Base-by-base conservation (phyloP, 768 basidiomycete genomes). In the Crucibulum laeve region DNA sequence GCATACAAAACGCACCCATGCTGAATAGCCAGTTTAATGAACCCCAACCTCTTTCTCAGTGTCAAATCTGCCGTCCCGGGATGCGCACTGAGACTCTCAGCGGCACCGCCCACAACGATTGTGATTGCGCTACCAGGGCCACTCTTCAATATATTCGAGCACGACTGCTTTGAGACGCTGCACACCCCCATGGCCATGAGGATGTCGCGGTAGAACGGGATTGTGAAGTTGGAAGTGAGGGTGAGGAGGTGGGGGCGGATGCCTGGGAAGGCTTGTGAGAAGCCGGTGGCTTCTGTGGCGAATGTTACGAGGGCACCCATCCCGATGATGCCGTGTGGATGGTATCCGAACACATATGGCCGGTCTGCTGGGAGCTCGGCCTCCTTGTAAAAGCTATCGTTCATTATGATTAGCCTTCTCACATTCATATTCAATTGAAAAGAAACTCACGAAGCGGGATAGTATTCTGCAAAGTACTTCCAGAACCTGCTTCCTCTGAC, bases 291-390 rank as follows among this genome's bases (percentile, higher is more conserved):
- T 71, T 98, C 95, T 17, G 93, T 94, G 2, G 83, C 95, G 53
- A 99, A 98, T n/a, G 92, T 97, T 7, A 89, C 89, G 32, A 96
- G 70, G 3, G 93, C 91, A 32, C 93, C 93, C 93, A 96, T 97
- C 54, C 95, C 94, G 60, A 99, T 97, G 52, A 99, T 97, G 30
- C 93, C 96, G 64, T 99, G 96, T 14, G 96, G 96, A 63, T 99
- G 96, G 63, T 97, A 97, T 5, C 95, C 96, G 64, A 99, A 99
- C 11, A 99, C 78, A 65, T 99, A 99, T 15, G 90, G 85, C 49
- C 93, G 71, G 61, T 96, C 91, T 8, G 95, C 70, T 0, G 95
- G 92, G 18, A 99, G 74, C 51, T 95, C 90, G 25, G 81, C 84
- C 66, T 91, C 92, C 92, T 94, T n/a, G n/a, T n/a, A n/a, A n/a